Conservation (phyloP, 441 rosid species). For the Erodium texanum region DNA sequence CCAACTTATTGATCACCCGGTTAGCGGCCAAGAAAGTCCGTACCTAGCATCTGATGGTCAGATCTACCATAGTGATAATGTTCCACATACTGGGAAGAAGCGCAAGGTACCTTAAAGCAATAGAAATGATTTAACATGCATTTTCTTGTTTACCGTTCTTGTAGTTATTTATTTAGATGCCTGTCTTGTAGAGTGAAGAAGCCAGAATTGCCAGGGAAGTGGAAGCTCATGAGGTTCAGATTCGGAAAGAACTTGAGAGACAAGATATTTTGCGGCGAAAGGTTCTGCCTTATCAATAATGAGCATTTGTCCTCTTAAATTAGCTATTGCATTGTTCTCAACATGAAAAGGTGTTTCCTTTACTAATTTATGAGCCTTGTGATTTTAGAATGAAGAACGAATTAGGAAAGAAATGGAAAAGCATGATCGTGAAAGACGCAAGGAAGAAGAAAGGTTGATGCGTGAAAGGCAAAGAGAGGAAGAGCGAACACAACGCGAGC, state of each 20-base stretch:
- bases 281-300: constrained; percentile 32
- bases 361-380: constrained; percentile 19
- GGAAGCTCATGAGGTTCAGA: constrained; percentile 76
- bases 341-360: constrained; percentile 1
- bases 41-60: constrained; percentile 42
- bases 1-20: constrained; percentile 33
- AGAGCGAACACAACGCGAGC: constrained; percentile 75
- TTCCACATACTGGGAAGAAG: constrained; percentile 49
- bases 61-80: constrained; percentile 43
- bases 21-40: constrained; percentile 38
- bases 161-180: constrained; percentile 6
- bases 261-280: constrained; percentile 76
- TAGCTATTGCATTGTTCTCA: not conserved
- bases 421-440: constrained; percentile 84
- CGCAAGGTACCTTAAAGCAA: constrained; percentile 44
- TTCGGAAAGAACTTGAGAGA: constrained; percentile 77
- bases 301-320: not conserved
- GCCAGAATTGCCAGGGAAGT: constrained; percentile 72
- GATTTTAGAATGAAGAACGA: constrained; percentile 67
- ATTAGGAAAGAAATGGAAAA: constrained; percentile 80
- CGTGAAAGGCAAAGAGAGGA: constrained; percentile 92
- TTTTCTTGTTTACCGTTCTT: constrained; percentile 3
- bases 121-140: constrained; percentile 8
- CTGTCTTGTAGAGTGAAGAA: constrained; percentile 46
- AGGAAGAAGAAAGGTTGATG: constrained; percentile 77